These are phyloP conservation scores for Capronia epimyces DNA, from an alignment of 2,329 filamentous ascomycete genomes.

Conservation along the genomic window DNA sequence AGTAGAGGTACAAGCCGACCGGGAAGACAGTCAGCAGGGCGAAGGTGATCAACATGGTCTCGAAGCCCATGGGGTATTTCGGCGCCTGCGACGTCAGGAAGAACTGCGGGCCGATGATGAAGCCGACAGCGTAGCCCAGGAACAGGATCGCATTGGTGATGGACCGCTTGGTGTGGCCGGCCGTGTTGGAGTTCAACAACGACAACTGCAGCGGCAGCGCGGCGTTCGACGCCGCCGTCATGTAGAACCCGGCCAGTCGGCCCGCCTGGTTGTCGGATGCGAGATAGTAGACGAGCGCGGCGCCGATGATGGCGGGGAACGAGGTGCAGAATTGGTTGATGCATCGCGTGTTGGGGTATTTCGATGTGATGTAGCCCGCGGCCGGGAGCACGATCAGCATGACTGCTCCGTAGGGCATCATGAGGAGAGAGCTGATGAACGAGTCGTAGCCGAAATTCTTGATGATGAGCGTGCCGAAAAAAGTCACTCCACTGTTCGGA, in stretches of 20 bases:
- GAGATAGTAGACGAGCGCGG: not conserved
- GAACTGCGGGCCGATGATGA: conserved; percentile 42
- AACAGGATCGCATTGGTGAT: conserved; percentile 43
- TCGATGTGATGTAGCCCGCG: not conserved
- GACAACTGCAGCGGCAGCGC: not conserved
- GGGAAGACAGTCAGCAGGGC: not conserved
- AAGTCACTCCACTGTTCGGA: conserved; percentile 22
- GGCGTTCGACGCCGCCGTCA: not conserved
- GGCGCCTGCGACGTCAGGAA: conserved; percentile 41
- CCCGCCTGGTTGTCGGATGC: not conserved
- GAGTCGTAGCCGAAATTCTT: conserved; percentile 25
- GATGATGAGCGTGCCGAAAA: conserved; percentile 27
- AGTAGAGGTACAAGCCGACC: not conserved
- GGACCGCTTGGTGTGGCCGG: conserved; percentile 47
- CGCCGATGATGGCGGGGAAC: not conserved
- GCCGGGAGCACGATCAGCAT: conserved; percentile 13
- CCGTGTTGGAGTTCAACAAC: conserved; percentile 34
- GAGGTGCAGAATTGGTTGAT: not conserved
- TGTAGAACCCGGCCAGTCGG: not conserved
- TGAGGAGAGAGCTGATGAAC: conserved; percentile 27
- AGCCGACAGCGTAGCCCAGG: conserved; percentile 39
- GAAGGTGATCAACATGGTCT: not conserved
- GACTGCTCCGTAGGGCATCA: conserved; percentile 26
- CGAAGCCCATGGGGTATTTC: conserved; percentile 24
- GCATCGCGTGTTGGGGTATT: not conserved